Evolutionary conservation across 345 rosid species (phyloP), one percentile per base, ranked within the genome.

Genomic region (Capsella bursapastoris): DNA sequence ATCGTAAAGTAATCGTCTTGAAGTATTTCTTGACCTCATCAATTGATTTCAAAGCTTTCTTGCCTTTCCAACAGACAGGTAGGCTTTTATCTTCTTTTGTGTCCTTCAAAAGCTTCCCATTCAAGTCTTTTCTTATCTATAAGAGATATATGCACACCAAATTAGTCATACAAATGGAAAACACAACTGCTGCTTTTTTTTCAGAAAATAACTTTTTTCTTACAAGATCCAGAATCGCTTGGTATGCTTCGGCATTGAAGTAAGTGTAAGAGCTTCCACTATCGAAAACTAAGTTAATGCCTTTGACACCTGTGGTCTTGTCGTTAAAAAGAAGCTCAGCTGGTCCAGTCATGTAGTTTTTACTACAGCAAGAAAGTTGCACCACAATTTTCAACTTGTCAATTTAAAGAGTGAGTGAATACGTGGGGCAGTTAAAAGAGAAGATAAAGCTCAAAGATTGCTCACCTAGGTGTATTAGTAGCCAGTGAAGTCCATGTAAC

Each of bases 191-290:
- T 51, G 61, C 38, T 25, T 50, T 35, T 50, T 18, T n/a, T 47
- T 43, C 18, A 64, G 57, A 32, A 27, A 61, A 31, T 40, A 57
- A 50, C 27, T 47, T 12, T 31, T 34, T 34, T 57, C 83, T 84
- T 64, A 94, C 97, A 87, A 87, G 79, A 85, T 83, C 71, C n/a
- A 90, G 81, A 22, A 70, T 28, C 4, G 74, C 59, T 72, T 80
- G 38, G 68, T 95, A 95, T 49, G 87, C 85, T 50, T 62, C 73
- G 7, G 79, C 77, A 66, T 55, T 82, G 73, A 91, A 87, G 85
- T 95, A 95, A 49, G 92, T 82, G 80, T 91, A 95, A 3, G 99
- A 90, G 85, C 96, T 88, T 56, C 99, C 99, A 43, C 97, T 95
- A 79, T 94, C 98, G 65, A 91, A 90, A 55, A 89, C 52, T 28